Base-by-base conservation (phyloP, 2,329 filamentous ascomycete genomes). In the Nigrospora sphaerica region DNA sequence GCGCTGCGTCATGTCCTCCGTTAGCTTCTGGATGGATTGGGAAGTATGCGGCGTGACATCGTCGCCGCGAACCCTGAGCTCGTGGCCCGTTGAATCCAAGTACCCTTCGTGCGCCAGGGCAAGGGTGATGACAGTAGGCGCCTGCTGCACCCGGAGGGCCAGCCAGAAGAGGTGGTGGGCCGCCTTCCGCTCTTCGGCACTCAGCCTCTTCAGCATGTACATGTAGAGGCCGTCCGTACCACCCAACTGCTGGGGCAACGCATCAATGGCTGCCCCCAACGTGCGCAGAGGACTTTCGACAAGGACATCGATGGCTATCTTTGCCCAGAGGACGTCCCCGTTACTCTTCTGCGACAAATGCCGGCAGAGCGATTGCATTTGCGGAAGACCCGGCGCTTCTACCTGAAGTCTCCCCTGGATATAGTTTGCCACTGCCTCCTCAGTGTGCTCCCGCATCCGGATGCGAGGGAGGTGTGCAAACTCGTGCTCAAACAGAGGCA, bases 161-260 rank as follows among this genome's bases (percentile, higher is more conserved):
- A 63, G 48, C 37, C 58, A 54, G 33, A 62, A 63, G 39, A 62
- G 57, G 32, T 54, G 55, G 17, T 50, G 59, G 37, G 61, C 58
- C 23, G 51, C 54, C 4, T 54, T 51, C 35, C 59, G 59, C 11
- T 56, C 14, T 32, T 62, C 54, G 2, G 44, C 55, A 23, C 50
- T 53, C 5, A 62, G 51, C 17, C 56, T 60, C 47, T 62, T 51
- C 2, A 63, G 51, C 54, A 63, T 63, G n/a, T 54, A 56, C 58
- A 63, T 62, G 35, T 63, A 63, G 7, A 63, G 49, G 6, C 61
- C 61, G n/a, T 62, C 56, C 0, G 54, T 47, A 2, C 61, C 61
- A 12, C 59, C 60, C 3, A 63, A 58, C 7, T 54, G 55, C 4
- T 52, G 45, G 3, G 61, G 61, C 10, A 63, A 45, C 1, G 58